These are phyloP conservation scores for Diaporthe helianthi DNA, from an alignment of 2,329 filamentous ascomycete genomes.

Conservation along the genomic window DNA sequence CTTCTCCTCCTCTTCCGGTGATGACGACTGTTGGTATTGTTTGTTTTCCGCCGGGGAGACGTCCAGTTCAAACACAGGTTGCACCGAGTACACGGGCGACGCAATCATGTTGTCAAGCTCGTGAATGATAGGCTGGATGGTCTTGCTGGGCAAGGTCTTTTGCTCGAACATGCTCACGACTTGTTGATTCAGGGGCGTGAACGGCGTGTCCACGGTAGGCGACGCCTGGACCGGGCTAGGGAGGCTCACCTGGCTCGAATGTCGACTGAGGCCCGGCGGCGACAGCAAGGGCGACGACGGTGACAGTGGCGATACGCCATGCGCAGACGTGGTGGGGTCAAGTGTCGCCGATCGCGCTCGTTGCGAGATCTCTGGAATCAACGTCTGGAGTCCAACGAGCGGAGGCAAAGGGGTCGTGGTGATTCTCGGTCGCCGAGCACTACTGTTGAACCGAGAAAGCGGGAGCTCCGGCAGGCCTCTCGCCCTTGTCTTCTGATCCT, in stretches of 20 bases:
- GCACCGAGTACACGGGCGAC: slow-evolving; percentile 1
- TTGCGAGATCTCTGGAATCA: slow-evolving; percentile 3
- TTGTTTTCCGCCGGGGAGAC: slow-evolving; percentile 8
- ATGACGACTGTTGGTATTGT: background rate
- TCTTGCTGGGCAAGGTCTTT: slow-evolving; percentile 23
- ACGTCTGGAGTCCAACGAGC: slow-evolving; percentile 19
- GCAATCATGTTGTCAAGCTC: slow-evolving; percentile 18
- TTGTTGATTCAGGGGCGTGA: slow-evolving; percentile 26
- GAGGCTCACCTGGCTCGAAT: slow-evolving; percentile 22
- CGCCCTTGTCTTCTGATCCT: background rate
- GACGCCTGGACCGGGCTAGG: slow-evolving; percentile 15
- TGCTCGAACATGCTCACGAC: slow-evolving; percentile 26
- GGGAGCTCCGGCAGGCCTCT: background rate
- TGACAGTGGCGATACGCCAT: slow-evolving; percentile 15
- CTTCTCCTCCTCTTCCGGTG: background rate
- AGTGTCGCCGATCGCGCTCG: background rate
- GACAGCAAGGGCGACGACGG: slow-evolving; percentile 3
- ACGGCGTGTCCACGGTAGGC: slow-evolving; percentile 23
- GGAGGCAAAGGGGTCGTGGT: slow-evolving; percentile 21
- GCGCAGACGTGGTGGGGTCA: background rate
- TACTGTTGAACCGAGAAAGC: slow-evolving; percentile 17
- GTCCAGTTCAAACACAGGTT: background rate
- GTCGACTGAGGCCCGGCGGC: slow-evolving; percentile 21
- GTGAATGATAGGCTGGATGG: slow-evolving; percentile 25
- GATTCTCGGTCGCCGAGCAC: slow-evolving; percentile 21